Evolutionary conservation across 2,329 filamentous ascomycete genomes (phyloP).

Genomic region (Talaromyces sp.): DNA sequence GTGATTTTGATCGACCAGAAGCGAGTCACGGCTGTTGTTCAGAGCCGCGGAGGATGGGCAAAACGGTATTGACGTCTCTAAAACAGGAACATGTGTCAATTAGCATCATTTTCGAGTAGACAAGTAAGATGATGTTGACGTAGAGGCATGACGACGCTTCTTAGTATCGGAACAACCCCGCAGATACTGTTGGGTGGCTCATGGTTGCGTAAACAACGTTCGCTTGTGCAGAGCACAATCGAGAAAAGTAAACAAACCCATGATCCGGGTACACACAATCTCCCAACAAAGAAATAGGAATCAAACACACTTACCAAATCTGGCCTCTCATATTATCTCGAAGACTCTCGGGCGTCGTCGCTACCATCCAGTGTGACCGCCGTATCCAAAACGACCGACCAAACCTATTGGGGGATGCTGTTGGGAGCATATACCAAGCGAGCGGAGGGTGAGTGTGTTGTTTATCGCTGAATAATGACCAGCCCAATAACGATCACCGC

Average conservation of each 20-base stretch:
- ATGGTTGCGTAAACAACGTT: background rate
- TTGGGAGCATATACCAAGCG: background rate
- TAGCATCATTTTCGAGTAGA: background rate
- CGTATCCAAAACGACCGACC: background rate
- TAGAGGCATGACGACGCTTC: background rate
- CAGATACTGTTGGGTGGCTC: background rate
- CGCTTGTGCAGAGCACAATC: conserved; percentile 4
- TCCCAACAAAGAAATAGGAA: conserved; percentile 2
- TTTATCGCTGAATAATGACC: background rate
- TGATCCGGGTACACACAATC: background rate
- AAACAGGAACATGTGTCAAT: background rate
- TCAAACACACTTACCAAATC: conserved; percentile 6
- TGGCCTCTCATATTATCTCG: conserved; percentile 9
- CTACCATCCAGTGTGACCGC: background rate
- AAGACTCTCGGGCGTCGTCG: background rate
- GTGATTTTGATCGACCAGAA: background rate
- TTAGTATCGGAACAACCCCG: background rate
- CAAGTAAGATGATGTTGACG: background rate
- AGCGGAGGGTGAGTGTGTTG: background rate
- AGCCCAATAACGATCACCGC: background rate
- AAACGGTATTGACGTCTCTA: conserved; percentile 1
- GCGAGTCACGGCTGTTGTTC: background rate
- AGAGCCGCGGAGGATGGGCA: background rate
- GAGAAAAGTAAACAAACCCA: background rate
- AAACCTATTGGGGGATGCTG: background rate